These are phyloP conservation scores for Brassica incana DNA, from an alignment of 345 rosid species.

Conservation along the genomic window DNA sequence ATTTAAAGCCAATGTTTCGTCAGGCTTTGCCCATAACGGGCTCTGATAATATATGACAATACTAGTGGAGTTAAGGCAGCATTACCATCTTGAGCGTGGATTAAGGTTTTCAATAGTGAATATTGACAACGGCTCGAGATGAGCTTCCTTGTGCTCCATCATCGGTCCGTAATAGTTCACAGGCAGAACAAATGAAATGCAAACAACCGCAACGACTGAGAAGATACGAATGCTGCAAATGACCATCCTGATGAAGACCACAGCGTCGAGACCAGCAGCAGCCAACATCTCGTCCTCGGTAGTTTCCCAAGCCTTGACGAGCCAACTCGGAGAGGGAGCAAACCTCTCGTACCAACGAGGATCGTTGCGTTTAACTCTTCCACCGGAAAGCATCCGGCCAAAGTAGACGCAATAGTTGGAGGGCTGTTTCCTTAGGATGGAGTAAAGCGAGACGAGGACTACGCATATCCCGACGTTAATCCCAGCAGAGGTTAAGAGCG, in stretches of 20 bases:
- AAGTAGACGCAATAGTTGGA: constrained; percentile 71
- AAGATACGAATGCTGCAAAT: constrained; percentile 79
- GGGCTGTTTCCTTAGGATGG: constrained; percentile 82
- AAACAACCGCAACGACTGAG: constrained; percentile 65
- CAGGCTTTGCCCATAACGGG: too few species aligned
- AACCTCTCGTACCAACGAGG: constrained; percentile 67
- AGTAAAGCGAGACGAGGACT: constrained; percentile 65
- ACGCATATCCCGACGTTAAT: constrained; percentile 67
- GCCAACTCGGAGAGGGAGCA: constrained; percentile 88
- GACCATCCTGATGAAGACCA: constrained; percentile 75
- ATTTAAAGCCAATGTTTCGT: too few species aligned
- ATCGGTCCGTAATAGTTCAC: constrained; percentile 79
- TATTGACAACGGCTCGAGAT: constrained; percentile 59
- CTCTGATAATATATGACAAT: too few species aligned
- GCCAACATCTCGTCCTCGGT: constrained; percentile 77
- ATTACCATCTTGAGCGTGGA: constrained; percentile 78
- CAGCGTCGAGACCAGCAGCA: constrained; percentile 74
- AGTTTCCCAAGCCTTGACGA: constrained; percentile 81
- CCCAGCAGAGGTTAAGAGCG: constrained; percentile 84
- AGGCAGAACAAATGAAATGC: constrained; percentile 74
- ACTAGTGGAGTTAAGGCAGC: background rate
- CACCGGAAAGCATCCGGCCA: constrained; percentile 54
- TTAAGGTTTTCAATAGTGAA: constrained; percentile 79
- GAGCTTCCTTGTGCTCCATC: constrained; percentile 56
- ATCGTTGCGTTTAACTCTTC: constrained; percentile 37